Evolutionary conservation across 2,329 filamentous ascomycete genomes (phyloP).

Genomic region (Aspergillus clavatus): DNA sequence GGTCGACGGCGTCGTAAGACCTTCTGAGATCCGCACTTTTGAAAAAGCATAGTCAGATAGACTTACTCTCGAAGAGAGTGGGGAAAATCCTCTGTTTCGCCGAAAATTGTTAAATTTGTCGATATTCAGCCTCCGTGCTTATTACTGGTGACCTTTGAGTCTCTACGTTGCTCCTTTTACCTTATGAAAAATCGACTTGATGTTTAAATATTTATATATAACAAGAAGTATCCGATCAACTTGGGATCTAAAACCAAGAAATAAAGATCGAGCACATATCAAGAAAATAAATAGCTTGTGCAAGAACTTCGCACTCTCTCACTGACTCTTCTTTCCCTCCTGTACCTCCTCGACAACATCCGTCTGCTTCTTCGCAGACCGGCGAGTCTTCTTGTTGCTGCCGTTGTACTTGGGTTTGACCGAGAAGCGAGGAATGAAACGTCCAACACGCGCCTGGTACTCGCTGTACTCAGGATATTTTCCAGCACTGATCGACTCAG

Average conservation of each 20-base stretch:
- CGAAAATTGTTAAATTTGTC: too few species aligned
- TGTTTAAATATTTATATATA: too few species aligned
- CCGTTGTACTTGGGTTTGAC: constrained; percentile 29
- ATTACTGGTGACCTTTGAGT: too few species aligned
- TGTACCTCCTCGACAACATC: constrained; percentile 10
- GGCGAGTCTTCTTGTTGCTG: constrained; percentile 16
- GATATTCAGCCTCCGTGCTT: too few species aligned
- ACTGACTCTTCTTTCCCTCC: constrained; percentile 18
- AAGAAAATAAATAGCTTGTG: background rate
- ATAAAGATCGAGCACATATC: constrained; percentile 3
- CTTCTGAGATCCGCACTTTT: too few species aligned
- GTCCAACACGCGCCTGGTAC: constrained; percentile 78
- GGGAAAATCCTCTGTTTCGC: too few species aligned
- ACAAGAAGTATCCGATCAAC: background rate
- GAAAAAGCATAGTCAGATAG: too few species aligned
- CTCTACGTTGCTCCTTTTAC: too few species aligned
- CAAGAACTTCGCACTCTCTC: background rate
- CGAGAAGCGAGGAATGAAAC: constrained; percentile 63
- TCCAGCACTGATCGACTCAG: constrained; percentile 69
- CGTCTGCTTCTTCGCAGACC: constrained; percentile 8
- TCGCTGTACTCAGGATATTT: constrained; percentile 87
- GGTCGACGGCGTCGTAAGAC: too few species aligned
- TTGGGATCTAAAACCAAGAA: background rate
- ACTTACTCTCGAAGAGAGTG: too few species aligned
- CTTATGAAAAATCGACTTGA: too few species aligned